Evolutionary conservation across 176 grass and related monocot species (phyloP).

Genomic region (Juncus inflexus): DNA sequence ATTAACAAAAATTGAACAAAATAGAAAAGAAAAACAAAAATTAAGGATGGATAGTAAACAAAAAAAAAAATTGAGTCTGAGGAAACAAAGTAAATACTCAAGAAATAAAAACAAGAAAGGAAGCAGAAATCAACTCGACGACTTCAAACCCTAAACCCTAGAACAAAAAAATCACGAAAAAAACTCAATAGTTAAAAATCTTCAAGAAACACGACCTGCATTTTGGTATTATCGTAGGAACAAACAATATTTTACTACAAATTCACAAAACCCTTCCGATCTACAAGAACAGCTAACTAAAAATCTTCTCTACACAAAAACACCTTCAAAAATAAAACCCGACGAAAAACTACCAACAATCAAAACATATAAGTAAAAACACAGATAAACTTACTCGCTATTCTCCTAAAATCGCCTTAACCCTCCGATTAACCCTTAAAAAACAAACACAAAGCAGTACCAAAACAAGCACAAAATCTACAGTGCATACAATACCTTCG

Average conservation of each 20-base stretch:
- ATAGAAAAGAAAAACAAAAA: neutral
- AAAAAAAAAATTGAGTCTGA: neutral
- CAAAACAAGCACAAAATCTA: too few species aligned
- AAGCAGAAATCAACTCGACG: neutral
- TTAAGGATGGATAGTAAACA: neutral
- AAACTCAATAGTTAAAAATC: neutral
- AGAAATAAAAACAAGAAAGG: neutral
- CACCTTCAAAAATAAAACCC: neutral
- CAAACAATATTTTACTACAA: neutral
- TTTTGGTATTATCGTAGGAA: neutral
- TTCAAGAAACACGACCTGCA: neutral
- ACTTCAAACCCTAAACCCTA: slow-evolving; percentile 23
- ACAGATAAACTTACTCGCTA: neutral
- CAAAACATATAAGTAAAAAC: neutral
- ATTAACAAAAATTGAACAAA: neutral
- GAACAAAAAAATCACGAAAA: neutral
- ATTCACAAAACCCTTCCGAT: slow-evolving; percentile 6
- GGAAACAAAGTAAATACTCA: neutral
- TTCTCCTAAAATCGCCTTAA: neutral
- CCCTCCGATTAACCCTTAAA: neutral
- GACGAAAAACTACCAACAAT: too few species aligned
- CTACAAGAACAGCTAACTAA: neutral
- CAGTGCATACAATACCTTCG: too few species aligned
- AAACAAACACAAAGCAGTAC: neutral
- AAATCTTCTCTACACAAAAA: neutral